Percentiles rank a stretch among this genome's conserved stretches.
phyloP scores from a whole-genome alignment of 2,329 filamentous ascomycete genomes.

The Trichoderma sp. region DNA sequence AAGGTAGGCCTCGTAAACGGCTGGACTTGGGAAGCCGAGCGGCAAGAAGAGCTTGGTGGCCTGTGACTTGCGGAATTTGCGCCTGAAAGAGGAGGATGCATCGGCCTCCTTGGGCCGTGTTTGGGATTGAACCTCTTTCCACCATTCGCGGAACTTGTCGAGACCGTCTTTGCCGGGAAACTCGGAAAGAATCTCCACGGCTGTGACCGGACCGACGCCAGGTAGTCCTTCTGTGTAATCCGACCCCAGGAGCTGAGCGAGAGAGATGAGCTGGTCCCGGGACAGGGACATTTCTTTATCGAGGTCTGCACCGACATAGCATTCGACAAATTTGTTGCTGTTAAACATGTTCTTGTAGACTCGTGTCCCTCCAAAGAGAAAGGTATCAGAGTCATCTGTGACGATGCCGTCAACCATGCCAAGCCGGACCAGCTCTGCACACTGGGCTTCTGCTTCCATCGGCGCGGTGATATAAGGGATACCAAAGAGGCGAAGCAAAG shows the following conservation, averaged over 20 bases:
- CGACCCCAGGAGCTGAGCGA: constrained; percentile 86
- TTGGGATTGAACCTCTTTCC: constrained; percentile 69
- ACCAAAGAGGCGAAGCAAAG: constrained; percentile 84
- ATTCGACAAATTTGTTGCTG: constrained; percentile 95
- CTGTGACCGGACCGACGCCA: constrained; percentile 90
- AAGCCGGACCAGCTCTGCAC: constrained; percentile 81
- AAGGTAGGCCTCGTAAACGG: constrained; percentile 80
- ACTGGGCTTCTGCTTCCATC: constrained; percentile 98
- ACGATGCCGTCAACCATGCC: constrained; percentile 96
- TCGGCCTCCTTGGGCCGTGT: constrained; percentile 64
- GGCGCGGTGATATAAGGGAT: constrained; percentile 95
- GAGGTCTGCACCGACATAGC: constrained; percentile 79
- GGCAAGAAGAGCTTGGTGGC: constrained; percentile 84
- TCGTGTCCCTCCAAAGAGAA: constrained; percentile 91
- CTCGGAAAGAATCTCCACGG: constrained; percentile 89
- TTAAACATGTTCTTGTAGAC: constrained; percentile 99
- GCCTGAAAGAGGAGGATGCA: constrained; percentile 63
- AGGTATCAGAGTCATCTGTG: constrained; percentile 94
- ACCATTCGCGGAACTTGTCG: constrained; percentile 82
- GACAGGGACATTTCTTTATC: constrained; percentile 86
- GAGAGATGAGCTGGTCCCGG: constrained; percentile 79
- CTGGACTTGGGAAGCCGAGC: constrained; percentile 69
- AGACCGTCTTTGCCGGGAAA: constrained; percentile 66
- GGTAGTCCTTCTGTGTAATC: constrained; percentile 94
- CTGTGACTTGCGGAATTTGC: constrained; percentile 80